Percentiles rank a stretch among this genome's conserved stretches.
Conservation (phyloP, 129 eudicot species). For the Lactuca saligna region DNA sequence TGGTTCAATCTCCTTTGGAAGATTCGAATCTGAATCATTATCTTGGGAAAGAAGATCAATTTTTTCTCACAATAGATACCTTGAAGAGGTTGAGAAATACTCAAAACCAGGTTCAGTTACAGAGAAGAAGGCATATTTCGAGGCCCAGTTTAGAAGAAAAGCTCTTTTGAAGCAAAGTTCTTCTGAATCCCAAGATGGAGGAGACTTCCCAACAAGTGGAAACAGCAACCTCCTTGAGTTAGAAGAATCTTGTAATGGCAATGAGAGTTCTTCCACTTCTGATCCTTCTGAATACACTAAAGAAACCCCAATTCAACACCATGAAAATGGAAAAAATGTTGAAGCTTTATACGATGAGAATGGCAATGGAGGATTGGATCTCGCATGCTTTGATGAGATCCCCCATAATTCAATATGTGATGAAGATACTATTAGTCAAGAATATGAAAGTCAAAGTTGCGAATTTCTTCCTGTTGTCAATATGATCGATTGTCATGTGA, state of each 20-base stretch:
- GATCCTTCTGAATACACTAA: constrained; percentile 19
- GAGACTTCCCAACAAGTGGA: constrained; percentile 36
- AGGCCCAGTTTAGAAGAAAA: constrained; percentile 75
- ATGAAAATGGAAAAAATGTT: constrained; percentile 21
- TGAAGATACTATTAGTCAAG: constrained; percentile 29
- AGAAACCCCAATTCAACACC: constrained; percentile 26
- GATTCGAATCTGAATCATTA: constrained; percentile 73
- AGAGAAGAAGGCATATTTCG: constrained; percentile 87
- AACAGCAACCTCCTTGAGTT: constrained; percentile 28
- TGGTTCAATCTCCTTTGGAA: constrained; percentile 80
- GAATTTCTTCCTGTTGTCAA: constrained; percentile 18
- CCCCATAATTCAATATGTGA: constrained; percentile 28
- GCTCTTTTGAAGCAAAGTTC: constrained; percentile 59
- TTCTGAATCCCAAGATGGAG: constrained; percentile 48
- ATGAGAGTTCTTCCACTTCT: constrained; percentile 36
- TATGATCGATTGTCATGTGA: constrained; percentile 4
- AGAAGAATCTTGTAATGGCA: constrained; percentile 36
- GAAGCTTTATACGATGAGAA: constrained; percentile 29
- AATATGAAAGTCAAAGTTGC: constrained; percentile 30
- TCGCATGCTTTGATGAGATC: constrained; percentile 36
- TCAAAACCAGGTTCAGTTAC: constrained; percentile 92
- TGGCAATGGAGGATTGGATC: constrained; percentile 20
- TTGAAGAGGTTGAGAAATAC: constrained; percentile 85
- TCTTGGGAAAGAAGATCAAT: constrained; percentile 96
- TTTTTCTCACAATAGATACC: constrained; percentile 80